Evolutionary conservation across 805 yeast species (phyloP), one percentile per base, ranked within the genome.

Genomic region (Candida pini): DNA sequence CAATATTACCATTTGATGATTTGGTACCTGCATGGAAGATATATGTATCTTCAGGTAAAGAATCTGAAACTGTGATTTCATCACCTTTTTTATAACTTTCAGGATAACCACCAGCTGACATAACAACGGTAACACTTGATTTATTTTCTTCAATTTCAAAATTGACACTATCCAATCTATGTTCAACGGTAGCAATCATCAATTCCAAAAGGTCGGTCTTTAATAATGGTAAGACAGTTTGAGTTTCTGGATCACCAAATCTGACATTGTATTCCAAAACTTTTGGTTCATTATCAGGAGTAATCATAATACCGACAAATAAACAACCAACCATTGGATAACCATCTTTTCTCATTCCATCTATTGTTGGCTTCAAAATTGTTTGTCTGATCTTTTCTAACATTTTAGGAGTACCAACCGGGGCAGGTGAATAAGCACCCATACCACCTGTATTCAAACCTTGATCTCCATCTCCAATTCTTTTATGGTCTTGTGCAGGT

Each of bases 401-500:
- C 24, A 92, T 58, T 17, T 72, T 69, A 2, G 86, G 78, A 14
- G 97, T 86, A 14, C 94, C 97, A 43, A 87, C 70, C 37, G 98
- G 98, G 9, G 97, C 95, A 21, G 99, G 99, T 6, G 97, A 92
- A 55, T 92, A 92, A 6, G 97, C 95, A 45, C 99, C 99, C 99
- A 92, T 92, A 44, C 99, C 99, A 48, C 99, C 99, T 25, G 99
- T 92, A 66, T 92, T 92, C 43, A 90, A 71, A 18, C 99, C 99
- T 26, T 78, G 68, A 60, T 92, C 99, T 41, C 89, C 89, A 53
- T 94, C 86, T 36, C 95, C 95, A 48, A 83, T 73, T 60, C 98
- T 80, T 68, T 92, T 92, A 66, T 92, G 99, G 58, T 92, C 99
- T 66, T 92, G 99, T 18, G 97, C 96, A 29, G 97, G 85, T 28